Percentiles rank a stretch among this genome's conserved stretches.
Conservation (phyloP, 257 asterid species). For the Cynanchum wilfordii region DNA sequence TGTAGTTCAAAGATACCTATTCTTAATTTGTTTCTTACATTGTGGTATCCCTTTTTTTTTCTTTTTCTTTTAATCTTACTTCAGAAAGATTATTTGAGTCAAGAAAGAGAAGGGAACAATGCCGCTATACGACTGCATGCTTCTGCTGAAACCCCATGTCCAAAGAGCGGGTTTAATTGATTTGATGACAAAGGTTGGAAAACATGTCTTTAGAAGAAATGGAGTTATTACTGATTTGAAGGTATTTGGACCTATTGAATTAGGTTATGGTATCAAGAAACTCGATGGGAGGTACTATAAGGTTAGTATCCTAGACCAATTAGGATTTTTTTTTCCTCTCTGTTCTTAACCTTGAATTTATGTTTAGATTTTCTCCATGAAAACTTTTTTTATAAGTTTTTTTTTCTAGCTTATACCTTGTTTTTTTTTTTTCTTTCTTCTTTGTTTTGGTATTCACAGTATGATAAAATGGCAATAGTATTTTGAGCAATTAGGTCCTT, state of each 20-base stretch:
- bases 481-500: background rate
- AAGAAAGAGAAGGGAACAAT: constrained; percentile 30
- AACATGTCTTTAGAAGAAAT: constrained; percentile 59
- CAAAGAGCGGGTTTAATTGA: constrained; percentile 35
- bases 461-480: background rate
- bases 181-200: constrained; percentile 54
- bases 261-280: constrained; percentile 86
- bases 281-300: constrained; percentile 80
- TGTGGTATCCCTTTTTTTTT: too few species aligned
- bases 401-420: background rate
- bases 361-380: background rate
- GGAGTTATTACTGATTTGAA: constrained; percentile 67
- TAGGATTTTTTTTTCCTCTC: background rate
- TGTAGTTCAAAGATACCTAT: background rate
- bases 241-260: constrained; percentile 49
- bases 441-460: background rate
- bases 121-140: constrained; percentile 95
- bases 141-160: constrained; percentile 65
- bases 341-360: background rate
- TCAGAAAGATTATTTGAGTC: constrained; percentile 12
- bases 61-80: background rate
- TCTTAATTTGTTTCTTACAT: background rate
- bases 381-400: background rate
- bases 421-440: too few species aligned
- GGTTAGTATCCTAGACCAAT: constrained; percentile 27